Percentiles rank a stretch among this genome's conserved stretches.
These are phyloP conservation scores for Aureobasidium mangrovei DNA, from an alignment of 2,329 filamentous ascomycete genomes.

Conservation along the genomic window DNA sequence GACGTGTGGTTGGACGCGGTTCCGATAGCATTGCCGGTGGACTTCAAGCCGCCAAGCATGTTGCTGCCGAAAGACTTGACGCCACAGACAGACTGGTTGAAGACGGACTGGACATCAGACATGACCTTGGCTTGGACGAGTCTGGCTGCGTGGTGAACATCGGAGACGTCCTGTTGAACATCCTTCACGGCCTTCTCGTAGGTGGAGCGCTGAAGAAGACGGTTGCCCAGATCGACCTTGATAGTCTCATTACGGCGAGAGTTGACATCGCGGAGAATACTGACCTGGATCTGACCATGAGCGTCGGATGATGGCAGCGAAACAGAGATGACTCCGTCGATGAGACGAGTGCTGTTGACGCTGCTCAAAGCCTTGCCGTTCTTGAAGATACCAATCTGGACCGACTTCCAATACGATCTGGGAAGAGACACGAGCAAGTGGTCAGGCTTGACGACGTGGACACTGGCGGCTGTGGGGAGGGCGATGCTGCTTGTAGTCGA, in stretches of 20 bases:
- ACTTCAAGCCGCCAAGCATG: not conserved
- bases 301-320: slow-evolving; percentile 5
- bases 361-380: not conserved
- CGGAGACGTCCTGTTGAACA: slow-evolving; percentile 12
- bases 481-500: not conserved
- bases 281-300: slow-evolving; percentile 8
- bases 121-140: slow-evolving; percentile 6
- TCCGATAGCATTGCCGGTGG: not conserved
- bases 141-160: slow-evolving; percentile 7
- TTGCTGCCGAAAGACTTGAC: not conserved
- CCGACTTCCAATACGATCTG: slow-evolving; percentile 4
- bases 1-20: not conserved
- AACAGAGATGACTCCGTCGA: slow-evolving; percentile 4
- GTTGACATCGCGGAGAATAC: not conserved
- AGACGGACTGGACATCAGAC: slow-evolving; percentile 7
- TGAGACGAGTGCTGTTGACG: slow-evolving; percentile 6
- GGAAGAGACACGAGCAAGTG: slow-evolving; percentile 11
- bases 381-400: not conserved
- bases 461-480: slow-evolving; percentile 4
- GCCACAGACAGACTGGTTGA: slow-evolving; percentile 5
- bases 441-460: slow-evolving; percentile 7
- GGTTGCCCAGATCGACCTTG: slow-evolving; percentile 13
- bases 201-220: slow-evolving; percentile 13
- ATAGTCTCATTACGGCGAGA: slow-evolving; percentile 8
- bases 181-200: slow-evolving; percentile 13